Base-by-base conservation (phyloP, 192 early-diverging fungal species). In the Globomyces pollinis-pini region DNA sequence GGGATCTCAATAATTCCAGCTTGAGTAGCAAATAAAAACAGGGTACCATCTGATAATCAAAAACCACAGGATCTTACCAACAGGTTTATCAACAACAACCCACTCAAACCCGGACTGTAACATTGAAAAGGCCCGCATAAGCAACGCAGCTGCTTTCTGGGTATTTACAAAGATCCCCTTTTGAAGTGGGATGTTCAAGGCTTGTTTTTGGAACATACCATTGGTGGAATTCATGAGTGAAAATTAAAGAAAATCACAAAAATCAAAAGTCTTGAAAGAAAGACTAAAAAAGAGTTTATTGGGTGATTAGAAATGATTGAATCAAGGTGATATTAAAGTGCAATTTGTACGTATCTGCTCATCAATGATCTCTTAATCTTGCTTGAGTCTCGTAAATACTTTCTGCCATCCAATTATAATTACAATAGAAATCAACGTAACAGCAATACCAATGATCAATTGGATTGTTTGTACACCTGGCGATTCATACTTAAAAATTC, bases 1-100 rank as follows among this genome's bases (percentile, higher is more conserved):
- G 68, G 63, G 12, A 70, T 42, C 16, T 57, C 28, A 13, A 21
- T 38, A 16, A 29, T 42, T 29, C 57, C 68, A 8, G 16, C 32
- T 30, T 50, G 54, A 6, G 56, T 34, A 32, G 64, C 51, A 45
- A 65, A 70, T 7, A 65, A 36, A 36, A 70, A 65, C 9, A 70
- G 24, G 18, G 68, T 51, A 7, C 68, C 68, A 20, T 70, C 68
- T 70, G 6, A 24, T 42, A 9, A 35, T 57, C 28, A 47, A 15
- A 23, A 41, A 44, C 8, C 8, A 4, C 15, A 41, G 24, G 57
- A 21, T 33, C 51, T 16, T 60, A 59, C 67, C 62, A 36, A 65
- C 30, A 38, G 68, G 68, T 39, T 64, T 70, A 41, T 70, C 68
- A 9, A 65, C 59, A 30, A 70, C 42, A 4, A 61, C 54, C 41